Conservation (phyloP, 73 alveolate genomes). For the Tetrahymena borealis region DNA sequence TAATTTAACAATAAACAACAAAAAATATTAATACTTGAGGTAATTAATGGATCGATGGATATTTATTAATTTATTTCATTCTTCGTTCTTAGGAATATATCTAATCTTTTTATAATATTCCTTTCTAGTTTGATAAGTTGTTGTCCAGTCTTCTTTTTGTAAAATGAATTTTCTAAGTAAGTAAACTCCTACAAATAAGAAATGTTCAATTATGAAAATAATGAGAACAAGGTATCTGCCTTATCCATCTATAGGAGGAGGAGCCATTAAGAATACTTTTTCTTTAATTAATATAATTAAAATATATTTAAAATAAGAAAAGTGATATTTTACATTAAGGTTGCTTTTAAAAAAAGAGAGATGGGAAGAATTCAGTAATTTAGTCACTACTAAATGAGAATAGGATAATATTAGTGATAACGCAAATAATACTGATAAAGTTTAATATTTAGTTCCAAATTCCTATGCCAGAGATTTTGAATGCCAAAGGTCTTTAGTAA, state of each 20-base stretch:
- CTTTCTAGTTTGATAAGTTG: conserved; percentile 13
- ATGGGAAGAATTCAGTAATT: conserved; percentile 30
- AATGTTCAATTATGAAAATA: conserved; percentile 10
- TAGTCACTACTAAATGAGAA: conserved; percentile 34
- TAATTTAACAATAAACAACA: not conserved
- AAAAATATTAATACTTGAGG: too few species aligned
- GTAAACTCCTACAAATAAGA: conserved; percentile 3
- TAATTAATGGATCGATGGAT: too few species aligned
- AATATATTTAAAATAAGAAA: not conserved
- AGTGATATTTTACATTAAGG: not conserved
- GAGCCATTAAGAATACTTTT: not conserved
- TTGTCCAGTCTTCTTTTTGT: conserved; percentile 1
- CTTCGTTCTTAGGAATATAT: not conserved
- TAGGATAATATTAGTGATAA: conserved; percentile 14
- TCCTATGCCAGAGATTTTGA: conserved; percentile 21
- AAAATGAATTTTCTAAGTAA: not conserved
- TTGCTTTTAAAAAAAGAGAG: not conserved
- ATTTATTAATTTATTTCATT: not conserved
- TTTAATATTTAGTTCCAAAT: conserved; percentile 30
- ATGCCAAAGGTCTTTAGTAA: conserved; percentile 22
- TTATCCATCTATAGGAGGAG: conserved; percentile 24
- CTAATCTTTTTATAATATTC: conserved; percentile 4
- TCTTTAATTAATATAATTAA: not conserved
- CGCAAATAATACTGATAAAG: conserved; percentile 13
- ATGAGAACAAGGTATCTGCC: conserved; percentile 3